Base-by-base conservation (phyloP, 208 protist species). In the Tetramitus jugosus region DNA sequence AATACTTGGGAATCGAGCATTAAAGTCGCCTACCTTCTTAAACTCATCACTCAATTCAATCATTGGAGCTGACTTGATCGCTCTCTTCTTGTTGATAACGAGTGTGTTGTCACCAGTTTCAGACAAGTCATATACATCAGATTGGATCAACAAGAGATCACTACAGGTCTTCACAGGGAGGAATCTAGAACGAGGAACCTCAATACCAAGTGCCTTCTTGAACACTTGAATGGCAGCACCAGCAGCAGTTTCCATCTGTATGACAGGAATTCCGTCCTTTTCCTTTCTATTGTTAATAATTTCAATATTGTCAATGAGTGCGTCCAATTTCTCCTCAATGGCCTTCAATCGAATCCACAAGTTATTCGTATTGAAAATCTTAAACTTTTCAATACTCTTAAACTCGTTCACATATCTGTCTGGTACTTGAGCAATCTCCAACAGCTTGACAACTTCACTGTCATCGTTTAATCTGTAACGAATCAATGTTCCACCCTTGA, bases 291-390 rank as follows among this genome's bases (percentile, higher is more conserved):
- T 95, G 23, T 86, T 77, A 77, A 95, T 95, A 45, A 94, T 82
- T 62, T 93, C 90, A 67, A 95, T 75, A 7, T 84, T 52, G 6
- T 43, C 67, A n/a, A n/a, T n/a, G 4, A 80, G 76, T 7, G 79
- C n/a, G 7, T 72, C 68, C 1, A 90, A 76, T 13, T 75, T 53
- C n/a, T 26, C 76, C 45, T 94, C 81, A 56, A 98, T 87, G 45
- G 91, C 87, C 14, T 82, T 78, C 31, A 99, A 83, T 69, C 92
- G 85, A 29, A 99, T 80, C 96, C 96, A 99, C 43, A 99, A 79
- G 87, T 99, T 99, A 88, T 99, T 99, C 26, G 97, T 99, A 86
- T 99, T 99, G 86, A 99, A 99, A 84, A 97, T 95, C 60, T 88
- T 88, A 87, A 98, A 95, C 80, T 96, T 97, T 61, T 84, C 81